Conservation (phyloP, 2,329 filamentous ascomycete species). For the Ophiosphaerella korrae region DNA sequence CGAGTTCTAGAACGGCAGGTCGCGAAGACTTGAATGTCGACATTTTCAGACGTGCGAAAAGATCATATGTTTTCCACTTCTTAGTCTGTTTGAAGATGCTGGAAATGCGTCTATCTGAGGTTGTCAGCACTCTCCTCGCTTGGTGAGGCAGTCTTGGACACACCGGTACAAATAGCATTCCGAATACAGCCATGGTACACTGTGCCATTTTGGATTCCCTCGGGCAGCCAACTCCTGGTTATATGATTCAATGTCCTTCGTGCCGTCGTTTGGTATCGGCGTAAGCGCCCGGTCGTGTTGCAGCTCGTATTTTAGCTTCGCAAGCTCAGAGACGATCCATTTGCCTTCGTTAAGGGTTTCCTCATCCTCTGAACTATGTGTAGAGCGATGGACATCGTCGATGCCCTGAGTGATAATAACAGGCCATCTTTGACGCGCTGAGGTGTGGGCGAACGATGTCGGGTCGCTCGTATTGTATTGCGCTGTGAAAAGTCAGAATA, state of each 20-base stretch:
- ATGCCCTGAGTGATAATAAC: slow-evolving; percentile 92
- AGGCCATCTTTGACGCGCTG: slow-evolving; percentile 88
- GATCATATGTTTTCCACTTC: slow-evolving; percentile 88
- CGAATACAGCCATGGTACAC: slow-evolving; percentile 83
- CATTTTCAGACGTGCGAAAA: slow-evolving; percentile 89
- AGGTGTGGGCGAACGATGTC: slow-evolving; percentile 84
- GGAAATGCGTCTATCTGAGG: slow-evolving; percentile 70
- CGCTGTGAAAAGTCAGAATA: slow-evolving; percentile 55
- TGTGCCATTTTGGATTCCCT: slow-evolving; percentile 78
- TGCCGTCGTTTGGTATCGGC: slow-evolving; percentile 76
- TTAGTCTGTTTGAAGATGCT: slow-evolving; percentile 76
- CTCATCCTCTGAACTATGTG: slow-evolving; percentile 63
- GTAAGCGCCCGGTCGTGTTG: slow-evolving; percentile 85
- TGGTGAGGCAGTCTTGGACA: slow-evolving; percentile 5
- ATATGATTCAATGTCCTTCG: slow-evolving; percentile 76
- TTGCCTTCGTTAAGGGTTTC: slow-evolving; percentile 81
- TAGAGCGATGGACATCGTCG: slow-evolving; percentile 86
- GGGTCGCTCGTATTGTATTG: slow-evolving; percentile 80
- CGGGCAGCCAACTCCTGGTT: slow-evolving; percentile 82
- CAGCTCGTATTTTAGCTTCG: slow-evolving; percentile 88
- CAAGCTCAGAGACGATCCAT: slow-evolving; percentile 77
- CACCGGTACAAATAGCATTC: slow-evolving; percentile 94
- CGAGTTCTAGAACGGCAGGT: slow-evolving; percentile 81
- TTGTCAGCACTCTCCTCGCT: slow-evolving; percentile 7
- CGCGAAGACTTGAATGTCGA: slow-evolving; percentile 90